phyloP scores from a whole-genome alignment of 2,329 filamentous ascomycete genomes.

The Elsinoe necatrix region DNA sequence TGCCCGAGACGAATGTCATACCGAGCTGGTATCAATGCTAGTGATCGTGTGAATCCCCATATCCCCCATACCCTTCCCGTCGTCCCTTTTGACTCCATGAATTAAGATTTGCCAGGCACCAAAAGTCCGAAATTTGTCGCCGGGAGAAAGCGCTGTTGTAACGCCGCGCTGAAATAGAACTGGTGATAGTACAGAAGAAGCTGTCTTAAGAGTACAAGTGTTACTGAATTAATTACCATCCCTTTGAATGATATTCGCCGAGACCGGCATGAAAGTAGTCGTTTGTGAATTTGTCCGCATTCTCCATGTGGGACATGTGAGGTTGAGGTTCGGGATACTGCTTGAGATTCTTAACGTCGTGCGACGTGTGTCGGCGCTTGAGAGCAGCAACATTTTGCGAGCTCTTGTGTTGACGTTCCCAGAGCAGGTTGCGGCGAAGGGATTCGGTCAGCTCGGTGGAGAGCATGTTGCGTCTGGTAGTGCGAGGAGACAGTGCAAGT shows the following conservation, averaged over 20 bases:
- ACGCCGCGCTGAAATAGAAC: slow-evolving; percentile 17
- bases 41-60: slow-evolving; percentile 7
- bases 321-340: slow-evolving; percentile 63
- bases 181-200: slow-evolving; percentile 14
- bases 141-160: neutral
- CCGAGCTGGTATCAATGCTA: slow-evolving; percentile 16
- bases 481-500: slow-evolving; percentile 72
- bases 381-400: slow-evolving; percentile 80
- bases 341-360: slow-evolving; percentile 81
- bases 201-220: neutral
- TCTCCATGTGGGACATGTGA: slow-evolving; percentile 31
- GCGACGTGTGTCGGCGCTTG: slow-evolving; percentile 82
- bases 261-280: slow-evolving; percentile 77
- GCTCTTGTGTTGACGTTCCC: slow-evolving; percentile 92
- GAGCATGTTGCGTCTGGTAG: slow-evolving; percentile 90
- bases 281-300: slow-evolving; percentile 63
- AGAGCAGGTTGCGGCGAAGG: slow-evolving; percentile 80
- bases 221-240: slow-evolving; percentile 53
- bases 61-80: neutral
- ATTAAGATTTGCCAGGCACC: neutral
- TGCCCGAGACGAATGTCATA: slow-evolving; percentile 7
- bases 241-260: slow-evolving; percentile 76
- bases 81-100: neutral
- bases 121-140: slow-evolving; percentile 2
- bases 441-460: slow-evolving; percentile 90